Percentiles rank a stretch among this genome's conserved stretches.
phyloP scores from a whole-genome alignment of 202 grass and related monocot genomes.

The Miscanthus sacchariflorus region DNA sequence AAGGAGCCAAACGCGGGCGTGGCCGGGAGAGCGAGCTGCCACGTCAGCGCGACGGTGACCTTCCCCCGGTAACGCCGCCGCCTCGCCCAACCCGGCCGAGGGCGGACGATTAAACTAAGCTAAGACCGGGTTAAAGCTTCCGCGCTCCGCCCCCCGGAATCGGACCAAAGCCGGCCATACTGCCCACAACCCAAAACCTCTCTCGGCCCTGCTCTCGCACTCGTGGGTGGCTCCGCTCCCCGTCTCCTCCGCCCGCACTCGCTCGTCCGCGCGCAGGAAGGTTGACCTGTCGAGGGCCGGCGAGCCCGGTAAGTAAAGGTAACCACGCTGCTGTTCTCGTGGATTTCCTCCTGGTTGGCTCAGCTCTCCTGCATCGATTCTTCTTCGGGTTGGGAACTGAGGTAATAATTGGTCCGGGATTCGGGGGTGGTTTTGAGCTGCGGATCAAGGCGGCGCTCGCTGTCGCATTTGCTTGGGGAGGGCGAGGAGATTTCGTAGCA shows the following conservation, averaged over 20 bases:
- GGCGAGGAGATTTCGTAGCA: not conserved
- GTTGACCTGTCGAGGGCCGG: slow-evolving; percentile 29
- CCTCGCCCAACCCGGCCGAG: not conserved
- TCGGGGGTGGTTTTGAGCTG: slow-evolving; percentile 29
- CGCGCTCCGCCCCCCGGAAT: not conserved
- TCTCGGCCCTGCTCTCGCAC: not conserved
- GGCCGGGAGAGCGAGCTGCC: not conserved
- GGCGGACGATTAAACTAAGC: slow-evolving; percentile 14
- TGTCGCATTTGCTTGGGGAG: not conserved
- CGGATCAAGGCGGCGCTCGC: not conserved
- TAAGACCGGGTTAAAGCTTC: not conserved
- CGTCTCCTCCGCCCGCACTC: not conserved
- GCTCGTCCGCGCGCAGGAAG: slow-evolving; percentile 14
- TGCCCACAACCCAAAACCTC: slow-evolving; percentile 43
- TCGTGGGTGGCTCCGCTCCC: not conserved
- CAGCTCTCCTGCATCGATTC: not conserved
- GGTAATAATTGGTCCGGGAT: not conserved
- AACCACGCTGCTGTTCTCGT: not conserved
- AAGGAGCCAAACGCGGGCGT: not conserved
- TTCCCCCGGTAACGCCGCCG: slow-evolving; percentile 13
- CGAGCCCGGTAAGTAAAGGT: slow-evolving; percentile 10
- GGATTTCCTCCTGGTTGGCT: not conserved
- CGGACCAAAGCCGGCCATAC: not conserved
- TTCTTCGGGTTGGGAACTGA: not conserved
- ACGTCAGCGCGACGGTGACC: slow-evolving; percentile 31